Conservation (phyloP, 176 grass and related monocot species). For the Eragrostis curvula region DNA sequence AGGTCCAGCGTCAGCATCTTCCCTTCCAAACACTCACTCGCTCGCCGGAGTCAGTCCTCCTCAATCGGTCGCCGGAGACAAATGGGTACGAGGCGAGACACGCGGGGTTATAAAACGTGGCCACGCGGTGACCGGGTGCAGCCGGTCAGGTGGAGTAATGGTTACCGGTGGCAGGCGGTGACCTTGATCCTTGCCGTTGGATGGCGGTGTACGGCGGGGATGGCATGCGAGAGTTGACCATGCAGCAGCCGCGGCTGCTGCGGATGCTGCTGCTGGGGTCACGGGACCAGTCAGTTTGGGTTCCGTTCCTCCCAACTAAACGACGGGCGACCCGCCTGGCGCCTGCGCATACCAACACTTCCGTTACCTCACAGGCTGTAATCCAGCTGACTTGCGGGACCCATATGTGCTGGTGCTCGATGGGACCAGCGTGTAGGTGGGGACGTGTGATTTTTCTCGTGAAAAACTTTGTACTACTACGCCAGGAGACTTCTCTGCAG, state of each 20-base stretch:
- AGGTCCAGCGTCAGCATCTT: slow-evolving; percentile 57
- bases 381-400: background rate
- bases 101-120: slow-evolving; percentile 28
- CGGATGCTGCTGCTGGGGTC: background rate
- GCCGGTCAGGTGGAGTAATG: background rate
- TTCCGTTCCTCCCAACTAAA: slow-evolving; percentile 34
- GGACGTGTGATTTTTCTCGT: too few relatives aligned
- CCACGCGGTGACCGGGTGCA: background rate
- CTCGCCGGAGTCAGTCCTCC: background rate
- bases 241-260: background rate
- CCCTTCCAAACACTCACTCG: background rate
- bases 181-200: background rate
- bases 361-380: too few relatives aligned
- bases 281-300: slow-evolving; percentile 18
- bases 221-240: slow-evolving; percentile 37
- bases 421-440: background rate
- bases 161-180: background rate
- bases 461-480: too few relatives aligned
- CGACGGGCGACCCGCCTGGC: background rate
- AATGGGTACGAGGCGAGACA: background rate
- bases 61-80: slow-evolving; percentile 14
- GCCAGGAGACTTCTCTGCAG: background rate
- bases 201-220: slow-evolving; percentile 18
- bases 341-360: background rate
- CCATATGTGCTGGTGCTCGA: background rate